Evolutionary conservation across 1,139 yeast species (phyloP).

Genomic region (Scheffersomyces illinoinensis): DNA sequence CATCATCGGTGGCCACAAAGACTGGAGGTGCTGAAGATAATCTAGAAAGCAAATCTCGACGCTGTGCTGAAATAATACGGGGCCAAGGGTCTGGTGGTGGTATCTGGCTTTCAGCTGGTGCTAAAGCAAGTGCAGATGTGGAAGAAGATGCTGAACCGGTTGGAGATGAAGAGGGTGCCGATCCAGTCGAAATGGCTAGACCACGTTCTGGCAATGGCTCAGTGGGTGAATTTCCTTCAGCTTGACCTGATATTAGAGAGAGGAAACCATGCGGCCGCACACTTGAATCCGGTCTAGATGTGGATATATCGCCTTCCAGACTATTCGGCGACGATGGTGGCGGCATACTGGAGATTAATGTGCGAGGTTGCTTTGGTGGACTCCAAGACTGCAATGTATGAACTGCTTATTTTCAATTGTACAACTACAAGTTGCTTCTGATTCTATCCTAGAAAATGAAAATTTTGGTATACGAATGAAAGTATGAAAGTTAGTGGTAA

Average conservation of each 20-base stretch:
- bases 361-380: background rate
- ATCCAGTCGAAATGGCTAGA: background rate
- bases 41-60: background rate
- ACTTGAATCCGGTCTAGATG: background rate
- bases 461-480: background rate
- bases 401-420: no score
- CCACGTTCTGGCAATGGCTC: background rate
- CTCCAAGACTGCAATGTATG: no score
- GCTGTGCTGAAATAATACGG: background rate
- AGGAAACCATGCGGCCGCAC: background rate
- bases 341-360: background rate
- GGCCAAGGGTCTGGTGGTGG: background rate
- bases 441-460: background rate
- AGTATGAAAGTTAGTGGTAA: background rate
- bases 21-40: background rate
- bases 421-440: background rate
- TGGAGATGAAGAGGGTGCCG: background rate
- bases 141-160: background rate
- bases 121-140: background rate
- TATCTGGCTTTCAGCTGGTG: background rate
- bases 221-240: background rate
- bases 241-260: background rate
- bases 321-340: background rate
- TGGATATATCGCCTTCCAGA: background rate
- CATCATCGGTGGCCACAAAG: background rate